Evolutionary conservation across 2,329 filamentous ascomycete species (phyloP).

Genomic region (Sarocladium kiliense): DNA sequence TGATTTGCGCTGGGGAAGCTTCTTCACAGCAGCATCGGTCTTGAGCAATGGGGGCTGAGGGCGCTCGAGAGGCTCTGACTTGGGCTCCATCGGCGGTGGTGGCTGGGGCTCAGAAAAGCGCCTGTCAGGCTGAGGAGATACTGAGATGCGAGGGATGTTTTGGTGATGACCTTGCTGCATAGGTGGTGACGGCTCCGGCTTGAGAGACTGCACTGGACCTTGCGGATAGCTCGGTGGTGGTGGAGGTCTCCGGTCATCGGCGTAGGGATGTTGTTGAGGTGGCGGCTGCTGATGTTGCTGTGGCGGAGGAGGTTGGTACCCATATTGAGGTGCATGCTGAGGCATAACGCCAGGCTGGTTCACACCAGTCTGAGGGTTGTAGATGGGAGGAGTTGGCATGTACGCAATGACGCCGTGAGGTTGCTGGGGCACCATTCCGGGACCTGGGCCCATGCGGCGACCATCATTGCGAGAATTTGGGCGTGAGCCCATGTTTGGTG

Average conservation of each 20-base stretch:
- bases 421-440: slow-evolving; percentile 63
- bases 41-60: slow-evolving; percentile 43
- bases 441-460: slow-evolving; percentile 36
- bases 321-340: slow-evolving; percentile 31
- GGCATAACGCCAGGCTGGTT: slow-evolving; percentile 32
- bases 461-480: slow-evolving; percentile 38
- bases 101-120: slow-evolving; percentile 47
- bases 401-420: slow-evolving; percentile 65
- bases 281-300: slow-evolving; percentile 28
- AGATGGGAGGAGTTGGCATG: slow-evolving; percentile 81
- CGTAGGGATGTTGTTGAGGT: slow-evolving; percentile 57
- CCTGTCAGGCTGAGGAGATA: slow-evolving; percentile 42
- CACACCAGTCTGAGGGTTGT: slow-evolving; percentile 53
- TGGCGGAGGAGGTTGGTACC: slow-evolving; percentile 29
- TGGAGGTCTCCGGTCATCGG: slow-evolving; percentile 70
- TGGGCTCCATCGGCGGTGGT: slow-evolving; percentile 45
- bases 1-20: slow-evolving; percentile 69
- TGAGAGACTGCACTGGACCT: slow-evolving; percentile 42
- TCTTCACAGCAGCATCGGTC: slow-evolving; percentile 49
- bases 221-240: slow-evolving; percentile 66
- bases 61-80: slow-evolving; percentile 42
- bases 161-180: slow-evolving; percentile 40
- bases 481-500: slow-evolving; percentile 54
- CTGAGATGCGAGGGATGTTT: slow-evolving; percentile 43
- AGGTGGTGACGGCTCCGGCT: slow-evolving; percentile 55